These are phyloP conservation scores for Vaccinium darrowii DNA, from an alignment of 148 eudicot species.

Conservation along the genomic window DNA sequence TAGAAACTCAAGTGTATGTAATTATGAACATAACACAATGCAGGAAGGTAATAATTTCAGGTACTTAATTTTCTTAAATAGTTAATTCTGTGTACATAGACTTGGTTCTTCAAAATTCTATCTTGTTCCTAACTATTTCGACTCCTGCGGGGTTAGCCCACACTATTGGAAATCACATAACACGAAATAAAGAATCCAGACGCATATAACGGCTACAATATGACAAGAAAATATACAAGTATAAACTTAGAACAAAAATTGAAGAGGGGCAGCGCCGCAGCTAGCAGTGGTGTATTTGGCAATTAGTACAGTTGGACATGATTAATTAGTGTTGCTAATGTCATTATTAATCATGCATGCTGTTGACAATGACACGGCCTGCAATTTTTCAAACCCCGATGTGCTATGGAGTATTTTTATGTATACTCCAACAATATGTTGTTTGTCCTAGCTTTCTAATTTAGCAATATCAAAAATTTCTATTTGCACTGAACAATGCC, in stretches of 20 bases:
- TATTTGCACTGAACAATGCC: neutral
- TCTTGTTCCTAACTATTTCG: too few relatives aligned
- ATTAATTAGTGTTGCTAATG: constrained; percentile 2
- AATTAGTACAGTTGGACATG: neutral
- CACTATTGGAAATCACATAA: neutral
- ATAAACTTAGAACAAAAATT: neutral
- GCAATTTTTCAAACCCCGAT: neutral
- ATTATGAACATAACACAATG: too few relatives aligned
- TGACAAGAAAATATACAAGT: neutral
- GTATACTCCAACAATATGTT: neutral
- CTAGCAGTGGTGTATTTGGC: neutral
- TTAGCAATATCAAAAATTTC: neutral
- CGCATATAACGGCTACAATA: neutral
- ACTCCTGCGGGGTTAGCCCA: too few relatives aligned
- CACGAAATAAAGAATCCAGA: neutral
- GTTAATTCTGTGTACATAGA: too few relatives aligned
- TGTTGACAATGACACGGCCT: constrained; percentile 5
- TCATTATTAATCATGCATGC: constrained; percentile 6
- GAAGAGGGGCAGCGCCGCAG: neutral
- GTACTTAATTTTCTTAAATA: too few relatives aligned
- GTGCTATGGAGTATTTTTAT: neutral
- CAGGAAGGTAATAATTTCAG: too few relatives aligned
- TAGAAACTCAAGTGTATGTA: too few relatives aligned
- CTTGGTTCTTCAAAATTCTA: too few relatives aligned
- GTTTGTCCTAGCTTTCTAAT: neutral